A percentile compares a stretch with the other conserved stretches of the same genome.
Evolutionary conservation across 140 eudicot species (phyloP).

Genomic region (Cichorium intybus): DNA sequence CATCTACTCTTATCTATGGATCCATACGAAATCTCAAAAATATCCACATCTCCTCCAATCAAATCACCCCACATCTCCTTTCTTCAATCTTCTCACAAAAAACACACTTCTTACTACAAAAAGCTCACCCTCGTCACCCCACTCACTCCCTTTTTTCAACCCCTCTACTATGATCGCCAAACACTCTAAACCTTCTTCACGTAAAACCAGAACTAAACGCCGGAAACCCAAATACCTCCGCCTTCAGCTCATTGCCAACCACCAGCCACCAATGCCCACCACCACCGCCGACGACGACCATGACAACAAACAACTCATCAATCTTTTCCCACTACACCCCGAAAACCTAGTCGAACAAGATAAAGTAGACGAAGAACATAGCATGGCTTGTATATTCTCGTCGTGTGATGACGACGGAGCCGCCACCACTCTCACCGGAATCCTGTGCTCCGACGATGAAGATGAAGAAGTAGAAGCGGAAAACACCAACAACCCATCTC

Average conservation of each 20-base stretch:
- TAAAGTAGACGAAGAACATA: constrained; percentile 40
- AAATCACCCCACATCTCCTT: constrained; percentile 19
- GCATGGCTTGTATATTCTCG: constrained; percentile 53
- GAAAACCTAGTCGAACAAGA: constrained; percentile 48
- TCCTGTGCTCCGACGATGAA: constrained; percentile 30
- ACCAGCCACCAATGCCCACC: constrained; percentile 23
- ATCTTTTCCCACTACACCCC: constrained; percentile 62
- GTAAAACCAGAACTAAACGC: constrained; percentile 37
- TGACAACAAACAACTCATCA: constrained; percentile 38
- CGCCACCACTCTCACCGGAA: constrained; percentile 60
- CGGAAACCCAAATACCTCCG: constrained; percentile 64
- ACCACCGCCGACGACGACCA: constrained; percentile 23
- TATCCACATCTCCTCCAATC: constrained; percentile 24
- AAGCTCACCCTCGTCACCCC: neutral
- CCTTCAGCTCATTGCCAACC: constrained; percentile 26
- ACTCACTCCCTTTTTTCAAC: neutral
- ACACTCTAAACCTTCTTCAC: constrained; percentile 17
- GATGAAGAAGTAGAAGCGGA: neutral
- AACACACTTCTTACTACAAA: constrained; percentile 7
- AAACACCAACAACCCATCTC: constrained; percentile 30
- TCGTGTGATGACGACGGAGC: constrained; percentile 56
- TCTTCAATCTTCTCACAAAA: constrained; percentile 9
- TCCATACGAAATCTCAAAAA: constrained; percentile 31
- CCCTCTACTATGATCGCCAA: constrained; percentile 23
- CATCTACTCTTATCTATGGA: constrained; percentile 31